Evolutionary conservation across 768 basidiomycete species (phyloP), one percentile per base, ranked within the genome.

Genomic region (Coprinopsis marcescibilis): DNA sequence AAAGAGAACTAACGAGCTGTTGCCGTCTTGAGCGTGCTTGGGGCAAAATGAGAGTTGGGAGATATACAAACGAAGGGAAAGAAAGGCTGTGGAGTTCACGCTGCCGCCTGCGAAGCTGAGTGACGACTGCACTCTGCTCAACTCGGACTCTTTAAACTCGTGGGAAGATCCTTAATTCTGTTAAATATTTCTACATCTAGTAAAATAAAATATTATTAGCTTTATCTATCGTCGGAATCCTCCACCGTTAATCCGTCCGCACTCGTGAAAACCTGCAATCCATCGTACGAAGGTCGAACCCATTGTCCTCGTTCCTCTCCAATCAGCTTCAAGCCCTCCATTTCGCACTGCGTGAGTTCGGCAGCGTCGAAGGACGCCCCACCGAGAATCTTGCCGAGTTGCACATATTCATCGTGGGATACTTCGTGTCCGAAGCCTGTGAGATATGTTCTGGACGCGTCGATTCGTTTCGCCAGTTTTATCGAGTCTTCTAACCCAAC

Each of bases 351-450:
- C 13, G 60, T 65, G 42, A 63, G 46, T 23, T 30, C 40, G 7
- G 59, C 52, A 45, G 42, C 52, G 46, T 67, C 71, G 48, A 46
- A 63, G 45, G 48, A 59, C 32, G 52, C 42, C 32, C 70, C 68
- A 35, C 69, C 72, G 35, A 75, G 68, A 7, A 69, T 68, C 60
- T 80, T 74, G 7, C 78, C 72, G 35, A 90, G 70, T n/a, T 70
- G 75, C 35, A 78, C 71, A 61, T 81, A 90, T 57, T 89, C 85
- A 14, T 84, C 85, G 57, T 93, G 89, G 1, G 79, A 66, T 24
- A 88, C 69, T n/a, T 83, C 79, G 58, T 92, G 89, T 19, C 75
- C 74, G 61, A 88, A 85, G 8, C 90, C 89, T 7, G 75, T 76
- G 46, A 89, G 61, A 58, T 92, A 92, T 13, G 80, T 89, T 54